A percentile compares a stretch with the other conserved stretches of the same genome.
These are phyloP conservation scores for Fusarium setosum DNA, from an alignment of 2,329 filamentous ascomycete species.

Conservation along the genomic window DNA sequence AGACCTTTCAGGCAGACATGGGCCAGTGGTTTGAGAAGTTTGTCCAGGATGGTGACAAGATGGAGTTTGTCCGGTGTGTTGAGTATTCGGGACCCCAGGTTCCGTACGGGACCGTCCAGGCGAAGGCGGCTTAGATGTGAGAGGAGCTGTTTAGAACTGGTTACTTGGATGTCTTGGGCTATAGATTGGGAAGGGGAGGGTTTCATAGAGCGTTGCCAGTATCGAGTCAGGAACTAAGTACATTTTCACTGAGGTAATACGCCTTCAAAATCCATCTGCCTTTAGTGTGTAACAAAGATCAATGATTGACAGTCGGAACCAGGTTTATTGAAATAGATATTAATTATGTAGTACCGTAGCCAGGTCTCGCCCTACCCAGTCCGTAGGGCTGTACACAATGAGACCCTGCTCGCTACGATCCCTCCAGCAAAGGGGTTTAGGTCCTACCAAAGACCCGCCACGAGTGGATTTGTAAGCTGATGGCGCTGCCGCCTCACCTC, in stretches of 20 bases:
- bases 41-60: constrained; percentile 41
- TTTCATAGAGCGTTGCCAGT: background rate
- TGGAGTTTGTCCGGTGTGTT: constrained; percentile 39
- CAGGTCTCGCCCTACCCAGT: no score
- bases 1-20: constrained; percentile 38
- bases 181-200: no score
- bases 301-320: no score
- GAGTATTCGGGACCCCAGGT: constrained; percentile 36
- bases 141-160: background rate
- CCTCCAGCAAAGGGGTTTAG: no score
- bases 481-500: no score
- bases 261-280: no score
- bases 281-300: no score
- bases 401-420: background rate
- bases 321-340: no score
- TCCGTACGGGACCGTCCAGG: constrained; percentile 25
- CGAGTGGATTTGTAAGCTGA: constrained; percentile 37
- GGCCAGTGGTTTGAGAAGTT: constrained; percentile 34
- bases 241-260: background rate
- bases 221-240: background rate
- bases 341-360: no score
- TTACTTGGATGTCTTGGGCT: background rate
- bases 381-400: background rate
- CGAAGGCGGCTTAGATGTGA: no score
- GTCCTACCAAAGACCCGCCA: no score